Evolutionary conservation across 441 rosid genomes (phyloP).

Genomic region (Bocquillonia castaneifolia): DNA sequence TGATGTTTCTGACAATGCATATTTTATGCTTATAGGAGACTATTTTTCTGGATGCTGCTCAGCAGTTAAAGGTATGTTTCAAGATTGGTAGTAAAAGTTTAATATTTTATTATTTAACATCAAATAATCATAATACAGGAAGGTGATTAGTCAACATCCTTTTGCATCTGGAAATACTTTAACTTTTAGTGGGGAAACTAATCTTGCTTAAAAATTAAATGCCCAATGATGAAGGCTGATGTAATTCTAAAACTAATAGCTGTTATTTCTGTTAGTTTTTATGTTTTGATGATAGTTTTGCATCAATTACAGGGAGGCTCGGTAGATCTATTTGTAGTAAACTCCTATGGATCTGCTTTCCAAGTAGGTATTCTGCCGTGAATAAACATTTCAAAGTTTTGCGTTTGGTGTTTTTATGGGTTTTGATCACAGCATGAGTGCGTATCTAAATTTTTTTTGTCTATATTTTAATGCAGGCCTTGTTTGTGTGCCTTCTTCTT

Average conservation of each 20-base stretch:
- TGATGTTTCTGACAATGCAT: constrained; percentile 19
- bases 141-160: background rate
- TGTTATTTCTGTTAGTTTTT: background rate
- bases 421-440: constrained; percentile 17
- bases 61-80: constrained; percentile 51
- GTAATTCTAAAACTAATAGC: background rate
- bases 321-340: constrained; percentile 76
- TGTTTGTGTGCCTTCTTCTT: constrained; percentile 69
- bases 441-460: constrained; percentile 17
- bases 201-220: background rate
- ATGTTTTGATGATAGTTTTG: constrained; percentile 12
- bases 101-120: background rate
- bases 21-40: constrained; percentile 54
- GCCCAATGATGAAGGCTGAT: background rate
- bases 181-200: background rate
- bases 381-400: constrained; percentile 10
- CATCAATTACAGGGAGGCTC: constrained; percentile 65
- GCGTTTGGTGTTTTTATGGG: background rate
- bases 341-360: constrained; percentile 81
- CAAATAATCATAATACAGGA: background rate
- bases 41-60: constrained; percentile 58
- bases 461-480: constrained; percentile 52
- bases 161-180: background rate
- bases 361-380: constrained; percentile 48
- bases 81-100: background rate